Base-by-base conservation (phyloP, 148 eudicot species). In the Camellia japonica region DNA sequence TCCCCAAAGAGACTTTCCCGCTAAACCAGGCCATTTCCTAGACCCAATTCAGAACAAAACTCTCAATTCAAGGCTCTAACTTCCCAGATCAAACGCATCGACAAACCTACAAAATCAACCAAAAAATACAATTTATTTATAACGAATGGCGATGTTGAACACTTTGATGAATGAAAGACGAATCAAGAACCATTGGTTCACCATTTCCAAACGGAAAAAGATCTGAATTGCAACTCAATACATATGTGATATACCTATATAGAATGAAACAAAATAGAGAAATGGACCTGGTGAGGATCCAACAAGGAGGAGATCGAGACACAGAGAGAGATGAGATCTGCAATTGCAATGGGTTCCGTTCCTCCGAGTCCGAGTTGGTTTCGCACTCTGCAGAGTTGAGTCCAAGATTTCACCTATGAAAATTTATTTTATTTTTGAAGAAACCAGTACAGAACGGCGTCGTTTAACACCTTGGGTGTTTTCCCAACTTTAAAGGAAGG, bases 11-110 rank as follows among this genome's bases (percentile, higher is more conserved):
- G 46, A 94, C 93, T 80, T 84, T 94, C 71, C 90, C 90, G n/a
- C 97, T 88, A 80, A 89, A 94, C 98, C 97, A 93, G 80, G 93
- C 97, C 98, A 94, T 93, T 83, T 86, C 63, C 72, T 79, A 74
- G 3, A 75, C 75, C 79, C 62, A 54, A 49, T 74, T 83, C 66
- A 20, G 13, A 16, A 77, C 73, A 12, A 62, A 1, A 30, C 38
- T 30, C 68, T 81, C 72, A 63, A 46, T 49, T 54, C 63, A 65
- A 16, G 3, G 54, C 63, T 71, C 59, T 15, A 44, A 11, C 65
- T 41, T 61, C 78, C 80, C 44, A 44, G 52, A 75, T 73, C 79
- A 73, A 67, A 84, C 49, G 30, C 83, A 84, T 72, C 18, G 19
- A 73, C 10, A 72, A 70, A 67, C 81, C 70, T 79, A 75, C 41